Evolutionary conservation across 768 basidiomycete genomes (phyloP).

Genomic region (Leccinum variicolor): DNA sequence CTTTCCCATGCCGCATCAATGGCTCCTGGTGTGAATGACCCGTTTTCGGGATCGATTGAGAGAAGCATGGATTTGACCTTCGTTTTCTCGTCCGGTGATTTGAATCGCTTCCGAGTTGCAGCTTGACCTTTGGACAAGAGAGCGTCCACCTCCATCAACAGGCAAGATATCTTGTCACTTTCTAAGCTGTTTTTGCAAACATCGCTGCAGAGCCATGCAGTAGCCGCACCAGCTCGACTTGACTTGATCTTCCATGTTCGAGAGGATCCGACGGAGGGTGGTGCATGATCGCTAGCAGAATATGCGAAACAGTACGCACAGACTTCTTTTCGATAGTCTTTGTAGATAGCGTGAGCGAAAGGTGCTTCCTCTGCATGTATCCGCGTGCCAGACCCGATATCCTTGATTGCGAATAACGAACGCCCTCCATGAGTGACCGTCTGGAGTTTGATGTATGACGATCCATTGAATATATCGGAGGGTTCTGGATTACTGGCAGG

Average conservation of each 20-base stretch:
- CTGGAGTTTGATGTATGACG: constrained; percentile 20
- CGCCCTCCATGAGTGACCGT: constrained; percentile 49
- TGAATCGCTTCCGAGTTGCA: constrained; percentile 29
- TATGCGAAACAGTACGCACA: constrained; percentile 66
- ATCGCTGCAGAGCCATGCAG: constrained; percentile 57
- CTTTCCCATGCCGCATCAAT: constrained; percentile 47
- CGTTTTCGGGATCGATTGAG: constrained; percentile 7
- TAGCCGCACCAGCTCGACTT: constrained; percentile 31
- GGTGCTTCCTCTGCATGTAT: constrained; percentile 46
- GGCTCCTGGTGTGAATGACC: constrained; percentile 34
- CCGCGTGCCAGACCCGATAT: constrained; percentile 41
- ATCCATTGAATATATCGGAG: background rate
- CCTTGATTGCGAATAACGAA: constrained; percentile 45
- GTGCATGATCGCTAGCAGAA: constrained; percentile 32
- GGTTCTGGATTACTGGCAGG: background rate
- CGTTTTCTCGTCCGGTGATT: constrained; percentile 18
- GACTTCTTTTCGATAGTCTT: constrained; percentile 63
- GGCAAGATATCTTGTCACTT: constrained; percentile 29
- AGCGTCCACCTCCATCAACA: constrained; percentile 32
- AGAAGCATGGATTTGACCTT: constrained; percentile 19
- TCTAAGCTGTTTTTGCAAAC: constrained; percentile 47
- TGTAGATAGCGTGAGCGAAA: constrained; percentile 56
- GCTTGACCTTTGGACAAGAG: constrained; percentile 35
- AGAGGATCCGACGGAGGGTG: constrained; percentile 15
- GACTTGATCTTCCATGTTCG: constrained; percentile 45